Evolutionary conservation across 495 filamentous ascomycete genomes (phyloP), one percentile per base, ranked within the genome.

Genomic region (Bryoglossum gracile): DNA sequence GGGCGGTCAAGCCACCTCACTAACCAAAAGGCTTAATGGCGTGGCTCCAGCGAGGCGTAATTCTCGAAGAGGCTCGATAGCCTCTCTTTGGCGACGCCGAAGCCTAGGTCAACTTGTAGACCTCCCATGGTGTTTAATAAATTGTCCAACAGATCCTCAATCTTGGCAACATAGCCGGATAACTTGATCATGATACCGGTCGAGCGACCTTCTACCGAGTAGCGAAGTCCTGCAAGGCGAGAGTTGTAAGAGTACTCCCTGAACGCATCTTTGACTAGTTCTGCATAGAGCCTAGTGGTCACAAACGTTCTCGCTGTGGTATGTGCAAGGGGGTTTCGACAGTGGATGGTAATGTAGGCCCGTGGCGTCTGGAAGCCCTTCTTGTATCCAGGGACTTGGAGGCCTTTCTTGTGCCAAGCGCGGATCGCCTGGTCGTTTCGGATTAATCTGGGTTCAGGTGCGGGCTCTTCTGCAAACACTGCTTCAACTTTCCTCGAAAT

Each of bases 331-430:
- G 89, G 84, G 47, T 85, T 95, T 51, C 86, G 78, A 53, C 94
- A 74, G 42, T 79, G 84, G 34, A 95, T 75, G 56, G 87, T 75
- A 13, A 96, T 62, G 53, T 85, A 94, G 0, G 83, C 92, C 64
- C 94, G 96, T 1, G 92, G 92, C 3, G 97, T 94, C 92, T 91
- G 97, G 68, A 96, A 99, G n/a, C n/a, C n/a, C n/a, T n/a, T n/a
- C n/a, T n/a, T n/a, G n/a, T n/a, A n/a, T n/a, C n/a, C n/a, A n/a
- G n/a, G n/a, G n/a, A n/a, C n/a, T 0, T 81, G 87, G 57, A 97
- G 94, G 56, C 97, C 92, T 66, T 97, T 97, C 75, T 99, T 99
- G 68, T 79, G 95, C 92, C 92, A 99, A n/a, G 86, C 80, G 22
- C 92, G 81, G 2, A 84, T 79, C 6, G 80, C 67, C 14, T 85